Conservation (phyloP, 352 stramenopile genomes). For the Thalassiosira gravida region DNA sequence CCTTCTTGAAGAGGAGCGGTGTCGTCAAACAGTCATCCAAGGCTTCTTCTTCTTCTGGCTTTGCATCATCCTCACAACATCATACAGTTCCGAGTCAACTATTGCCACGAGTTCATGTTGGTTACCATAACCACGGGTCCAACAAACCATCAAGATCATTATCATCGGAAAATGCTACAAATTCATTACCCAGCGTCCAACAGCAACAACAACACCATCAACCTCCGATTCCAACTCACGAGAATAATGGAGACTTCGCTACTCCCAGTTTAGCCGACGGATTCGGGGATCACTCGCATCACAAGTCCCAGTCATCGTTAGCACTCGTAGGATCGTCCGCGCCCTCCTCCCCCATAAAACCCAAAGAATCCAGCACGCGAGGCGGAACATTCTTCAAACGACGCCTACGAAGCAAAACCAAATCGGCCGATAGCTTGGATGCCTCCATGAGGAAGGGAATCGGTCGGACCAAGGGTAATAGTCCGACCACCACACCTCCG, state of each 20-base stretch:
- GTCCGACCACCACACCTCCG: conserved; percentile 41
- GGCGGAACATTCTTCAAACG: conserved; percentile 42
- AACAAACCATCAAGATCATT: too few relatives aligned
- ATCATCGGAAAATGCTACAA: too few relatives aligned
- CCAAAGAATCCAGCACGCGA: conserved; percentile 28
- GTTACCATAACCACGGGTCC: too few relatives aligned
- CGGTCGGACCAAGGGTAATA: conserved; percentile 44
- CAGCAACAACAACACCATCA: too few relatives aligned
- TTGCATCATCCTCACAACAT: conserved; percentile 1
- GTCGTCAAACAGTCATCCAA: conserved; percentile 8
- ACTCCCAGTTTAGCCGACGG: conserved; percentile 44
- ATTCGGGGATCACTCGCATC: conserved; percentile 25
- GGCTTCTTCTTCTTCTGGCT: background rate
- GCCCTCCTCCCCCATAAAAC: conserved; percentile 12
- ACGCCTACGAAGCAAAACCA: conserved; percentile 40
- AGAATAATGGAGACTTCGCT: conserved; percentile 19
- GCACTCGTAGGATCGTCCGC: too few relatives aligned
- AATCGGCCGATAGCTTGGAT: conserved; percentile 56
- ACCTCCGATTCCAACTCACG: too few relatives aligned
- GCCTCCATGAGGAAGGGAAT: conserved; percentile 40
- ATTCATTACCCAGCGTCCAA: too few relatives aligned
- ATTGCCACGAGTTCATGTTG: too few relatives aligned
- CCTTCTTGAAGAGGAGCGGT: conserved; percentile 51
- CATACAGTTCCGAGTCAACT: too few relatives aligned
- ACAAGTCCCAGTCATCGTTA: background rate